Percentiles rank a stretch among this genome's conserved stretches.
Evolutionary conservation across 805 yeast genomes (phyloP).

Genomic region (Schizosaccharomyces osmophilus): DNA sequence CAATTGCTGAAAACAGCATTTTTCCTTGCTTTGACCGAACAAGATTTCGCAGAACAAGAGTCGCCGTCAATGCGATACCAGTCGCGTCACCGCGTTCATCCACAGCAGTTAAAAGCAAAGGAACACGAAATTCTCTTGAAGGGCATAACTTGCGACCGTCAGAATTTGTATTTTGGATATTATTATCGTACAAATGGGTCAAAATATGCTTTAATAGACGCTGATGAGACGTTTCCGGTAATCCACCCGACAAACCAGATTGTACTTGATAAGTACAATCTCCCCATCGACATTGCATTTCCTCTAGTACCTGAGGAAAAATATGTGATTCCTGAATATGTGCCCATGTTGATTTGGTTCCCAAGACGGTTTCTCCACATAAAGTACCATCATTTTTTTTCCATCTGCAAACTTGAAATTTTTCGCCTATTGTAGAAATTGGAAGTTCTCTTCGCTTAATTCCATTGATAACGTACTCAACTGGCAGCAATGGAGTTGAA

Average conservation of each 20-base stretch:
- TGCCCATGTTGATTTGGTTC: slow-evolving; percentile 7
- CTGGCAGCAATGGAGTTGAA: slow-evolving; percentile 31
- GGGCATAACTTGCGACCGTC: background rate
- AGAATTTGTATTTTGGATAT: background rate
- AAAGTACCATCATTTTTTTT: background rate
- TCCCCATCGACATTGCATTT: background rate
- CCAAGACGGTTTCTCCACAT: slow-evolving; percentile 4
- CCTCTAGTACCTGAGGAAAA: background rate
- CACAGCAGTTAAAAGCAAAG: slow-evolving; percentile 6
- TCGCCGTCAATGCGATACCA: slow-evolving; percentile 13
- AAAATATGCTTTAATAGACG: background rate
- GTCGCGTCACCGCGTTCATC: slow-evolving; percentile 12
- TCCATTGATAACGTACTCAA: slow-evolving; percentile 73
- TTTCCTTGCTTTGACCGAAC: slow-evolving; percentile 10
- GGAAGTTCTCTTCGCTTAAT: slow-evolving; percentile 52
- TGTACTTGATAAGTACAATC: background rate
- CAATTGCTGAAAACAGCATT: background rate
- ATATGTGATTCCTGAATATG: slow-evolving; percentile 7
- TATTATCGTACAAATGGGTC: background rate
- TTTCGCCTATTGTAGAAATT: slow-evolving; percentile 11
- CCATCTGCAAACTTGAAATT: slow-evolving; percentile 9
- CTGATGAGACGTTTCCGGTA: background rate
- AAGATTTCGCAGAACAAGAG: slow-evolving; percentile 16
- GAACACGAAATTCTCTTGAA: background rate
- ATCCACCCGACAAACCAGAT: background rate